A percentile compares a stretch with the other conserved stretches of the same genome.
Conservation (phyloP, 129 eudicot species). For the Solidago caesia region DNA sequence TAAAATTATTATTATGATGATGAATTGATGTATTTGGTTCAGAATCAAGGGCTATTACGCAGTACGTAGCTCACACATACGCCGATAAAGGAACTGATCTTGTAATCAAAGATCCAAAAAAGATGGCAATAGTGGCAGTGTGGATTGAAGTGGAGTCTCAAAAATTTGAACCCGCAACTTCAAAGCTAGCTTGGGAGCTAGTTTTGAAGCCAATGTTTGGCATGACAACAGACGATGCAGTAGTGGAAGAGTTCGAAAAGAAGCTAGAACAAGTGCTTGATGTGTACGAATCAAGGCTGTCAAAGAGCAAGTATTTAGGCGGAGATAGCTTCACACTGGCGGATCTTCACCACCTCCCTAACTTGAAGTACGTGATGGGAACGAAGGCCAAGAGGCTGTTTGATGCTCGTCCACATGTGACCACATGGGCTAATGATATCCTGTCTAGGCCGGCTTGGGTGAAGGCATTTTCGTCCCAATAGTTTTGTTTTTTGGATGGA, state of each 20-base stretch:
- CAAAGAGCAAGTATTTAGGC: conserved; percentile 41
- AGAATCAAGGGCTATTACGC: conserved; percentile 78
- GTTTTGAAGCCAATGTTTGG: conserved; percentile 7
- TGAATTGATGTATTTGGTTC: conserved; percentile 5
- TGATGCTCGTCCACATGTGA: conserved; percentile 24
- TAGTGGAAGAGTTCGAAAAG: conserved; percentile 18
- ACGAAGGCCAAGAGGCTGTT: conserved; percentile 15
- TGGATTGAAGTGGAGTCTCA: conserved; percentile 39
- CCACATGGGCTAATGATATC: conserved; percentile 21
- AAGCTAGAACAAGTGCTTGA: conserved; percentile 40
- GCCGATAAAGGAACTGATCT: conserved; percentile 31
- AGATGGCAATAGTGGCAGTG: conserved; percentile 30
- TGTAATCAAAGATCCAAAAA: conserved; percentile 29
- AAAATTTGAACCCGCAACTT: conserved; percentile 9
- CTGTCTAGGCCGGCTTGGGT: conserved; percentile 23
- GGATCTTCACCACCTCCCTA: conserved; percentile 43
- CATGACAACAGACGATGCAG: conserved; percentile 14
- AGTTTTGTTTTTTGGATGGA: too few species aligned
- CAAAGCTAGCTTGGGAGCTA: conserved; percentile 30
- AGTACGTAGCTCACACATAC: conserved; percentile 46
- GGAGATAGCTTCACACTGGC: conserved; percentile 46
- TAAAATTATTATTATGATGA: too few species aligned
- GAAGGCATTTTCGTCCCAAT: neutral
- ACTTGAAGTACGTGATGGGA: conserved; percentile 14
- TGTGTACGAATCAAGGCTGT: conserved; percentile 42